Conservation (phyloP, 306 rosid species). For the Malus domestica region DNA sequence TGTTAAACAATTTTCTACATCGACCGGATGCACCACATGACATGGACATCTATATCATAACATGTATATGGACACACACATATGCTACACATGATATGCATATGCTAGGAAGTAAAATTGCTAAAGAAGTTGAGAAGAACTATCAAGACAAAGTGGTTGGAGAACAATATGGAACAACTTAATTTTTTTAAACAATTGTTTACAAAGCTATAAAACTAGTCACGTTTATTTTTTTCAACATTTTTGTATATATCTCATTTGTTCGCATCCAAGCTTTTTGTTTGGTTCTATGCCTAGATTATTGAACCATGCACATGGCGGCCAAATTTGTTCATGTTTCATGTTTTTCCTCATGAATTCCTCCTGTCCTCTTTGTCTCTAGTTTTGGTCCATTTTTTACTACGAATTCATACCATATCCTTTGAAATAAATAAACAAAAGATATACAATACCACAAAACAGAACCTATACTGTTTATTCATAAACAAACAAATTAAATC, state of each 20-base stretch:
- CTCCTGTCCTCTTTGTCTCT: not conserved
- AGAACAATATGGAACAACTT: not conserved
- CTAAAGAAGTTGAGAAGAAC: not conserved
- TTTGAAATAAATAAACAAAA: not conserved
- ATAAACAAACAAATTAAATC: not conserved
- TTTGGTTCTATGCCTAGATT: not conserved
- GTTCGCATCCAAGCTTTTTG: not conserved
- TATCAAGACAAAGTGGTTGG: not conserved
- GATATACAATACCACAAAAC: not conserved
- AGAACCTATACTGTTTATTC: not conserved
- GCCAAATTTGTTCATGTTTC: not conserved
- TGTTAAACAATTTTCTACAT: too few relatives aligned
- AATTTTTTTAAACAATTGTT: too few relatives aligned
- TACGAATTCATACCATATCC: not conserved
- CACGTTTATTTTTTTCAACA: not conserved
- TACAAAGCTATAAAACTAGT: not conserved
- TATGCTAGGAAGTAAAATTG: not conserved
- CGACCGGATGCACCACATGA: not conserved
- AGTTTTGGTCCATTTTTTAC: not conserved
- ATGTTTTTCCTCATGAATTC: not conserved
- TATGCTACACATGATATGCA: not conserved
- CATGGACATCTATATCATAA: too few relatives aligned
- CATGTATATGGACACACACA: too few relatives aligned
- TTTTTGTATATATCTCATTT: not conserved
- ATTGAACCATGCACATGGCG: not conserved